These are phyloP conservation scores for Lactarius deliciosus DNA, from an alignment of 768 basidiomycete genomes.

Conservation along the genomic window DNA sequence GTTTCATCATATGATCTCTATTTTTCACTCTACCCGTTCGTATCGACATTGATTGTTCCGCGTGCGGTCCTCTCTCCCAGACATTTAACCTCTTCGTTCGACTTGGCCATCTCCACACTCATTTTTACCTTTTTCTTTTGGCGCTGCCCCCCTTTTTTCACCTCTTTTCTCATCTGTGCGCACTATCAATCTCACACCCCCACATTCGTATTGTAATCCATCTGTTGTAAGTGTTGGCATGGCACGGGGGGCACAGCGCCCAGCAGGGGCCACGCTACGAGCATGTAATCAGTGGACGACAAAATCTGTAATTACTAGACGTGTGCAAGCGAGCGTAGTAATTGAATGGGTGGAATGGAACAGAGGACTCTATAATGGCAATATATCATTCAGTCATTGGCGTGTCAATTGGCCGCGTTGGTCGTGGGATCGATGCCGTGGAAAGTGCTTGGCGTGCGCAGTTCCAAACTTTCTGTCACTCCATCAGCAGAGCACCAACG, in stretches of 20 bases:
- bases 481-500: background rate
- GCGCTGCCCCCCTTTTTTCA: slow-evolving; percentile 5
- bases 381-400: background rate
- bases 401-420: background rate
- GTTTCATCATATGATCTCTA: slow-evolving; percentile 16
- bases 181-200: slow-evolving; percentile 21
- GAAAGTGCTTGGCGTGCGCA: background rate
- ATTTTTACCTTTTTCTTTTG: background rate
- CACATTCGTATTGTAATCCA: slow-evolving; percentile 28
- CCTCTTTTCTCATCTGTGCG: slow-evolving; percentile 1
- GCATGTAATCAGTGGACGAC: slow-evolving; percentile 24
- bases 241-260: slow-evolving; percentile 12
- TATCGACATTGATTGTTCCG: slow-evolving; percentile 17
- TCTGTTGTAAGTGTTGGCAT: slow-evolving; percentile 24
- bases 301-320: slow-evolving; percentile 19
- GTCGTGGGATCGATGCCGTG: background rate
- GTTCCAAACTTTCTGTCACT: background rate
- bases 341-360: slow-evolving; percentile 1
- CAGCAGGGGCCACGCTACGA: slow-evolving; percentile 18
- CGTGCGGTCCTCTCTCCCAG: background rate
- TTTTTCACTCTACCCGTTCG: background rate
- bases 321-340: slow-evolving; percentile 18
- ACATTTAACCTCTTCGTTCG: background rate
- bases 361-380: background rate
- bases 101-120: background rate